A percentile compares a stretch with the other conserved stretches of the same genome.
Conservation (phyloP, 2,329 filamentous ascomycete species). For the Byssothecium circinans region DNA sequence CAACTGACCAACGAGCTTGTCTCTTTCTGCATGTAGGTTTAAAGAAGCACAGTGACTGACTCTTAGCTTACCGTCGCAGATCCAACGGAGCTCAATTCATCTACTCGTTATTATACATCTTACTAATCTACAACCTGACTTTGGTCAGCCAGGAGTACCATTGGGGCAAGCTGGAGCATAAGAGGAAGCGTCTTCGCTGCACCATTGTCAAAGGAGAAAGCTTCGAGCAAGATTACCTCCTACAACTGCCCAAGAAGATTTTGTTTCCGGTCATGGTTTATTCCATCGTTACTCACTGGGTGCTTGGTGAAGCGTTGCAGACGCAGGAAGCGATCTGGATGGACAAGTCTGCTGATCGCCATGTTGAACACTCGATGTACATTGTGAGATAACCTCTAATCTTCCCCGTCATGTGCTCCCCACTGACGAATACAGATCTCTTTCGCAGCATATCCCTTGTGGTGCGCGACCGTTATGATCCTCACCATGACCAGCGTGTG, state of each 20-base stretch:
- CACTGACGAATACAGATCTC: slow-evolving; percentile 20
- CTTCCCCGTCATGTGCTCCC: not conserved
- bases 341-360: slow-evolving; percentile 9
- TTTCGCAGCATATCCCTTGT: slow-evolving; percentile 29
- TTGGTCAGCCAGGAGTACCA: slow-evolving; percentile 29
- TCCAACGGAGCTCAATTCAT: slow-evolving; percentile 36
- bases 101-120: slow-evolving; percentile 34
- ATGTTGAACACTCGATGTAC: slow-evolving; percentile 28
- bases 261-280: slow-evolving; percentile 35
- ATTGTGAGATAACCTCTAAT: slow-evolving; percentile 11
- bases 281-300: slow-evolving; percentile 33
- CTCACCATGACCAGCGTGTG: slow-evolving; percentile 34
- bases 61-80: no score
- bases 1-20: slow-evolving; percentile 24
- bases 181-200: slow-evolving; percentile 25
- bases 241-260: slow-evolving; percentile 35
- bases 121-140: slow-evolving; percentile 37
- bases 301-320: slow-evolving; percentile 35
- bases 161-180: slow-evolving; percentile 34
- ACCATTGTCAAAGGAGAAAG: slow-evolving; percentile 30
- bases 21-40: slow-evolving; percentile 30
- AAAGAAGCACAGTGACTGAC: no score
- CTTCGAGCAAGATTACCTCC: slow-evolving; percentile 32
- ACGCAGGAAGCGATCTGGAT: slow-evolving; percentile 31
- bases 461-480: slow-evolving; percentile 29